Conservation (phyloP, 179 eudicot genomes). For the Silene coronaria region DNA sequence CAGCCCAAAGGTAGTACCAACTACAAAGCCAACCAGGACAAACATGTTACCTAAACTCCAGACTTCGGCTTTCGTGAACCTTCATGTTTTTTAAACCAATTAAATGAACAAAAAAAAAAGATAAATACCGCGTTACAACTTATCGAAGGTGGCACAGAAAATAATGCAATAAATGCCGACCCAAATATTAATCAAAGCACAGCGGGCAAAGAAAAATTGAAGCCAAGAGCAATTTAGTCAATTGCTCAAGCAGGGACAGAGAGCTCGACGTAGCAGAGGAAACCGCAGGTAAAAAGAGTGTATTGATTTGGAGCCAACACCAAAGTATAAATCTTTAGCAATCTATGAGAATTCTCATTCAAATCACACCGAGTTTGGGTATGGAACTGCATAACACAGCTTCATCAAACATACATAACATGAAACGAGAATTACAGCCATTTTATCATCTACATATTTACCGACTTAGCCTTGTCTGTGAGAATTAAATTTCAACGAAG, state of each 20-base stretch:
- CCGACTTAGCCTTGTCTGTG: neutral
- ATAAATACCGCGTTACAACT: neutral
- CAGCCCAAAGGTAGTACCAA: too few relatives aligned
- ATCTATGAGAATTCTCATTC: neutral
- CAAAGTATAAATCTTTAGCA: neutral
- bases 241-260: too few relatives aligned
- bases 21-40: too few relatives aligned
- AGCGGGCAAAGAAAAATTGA: too few relatives aligned
- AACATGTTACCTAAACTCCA: too few relatives aligned
- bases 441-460: slow-evolving; percentile 1
- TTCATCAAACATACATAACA: slow-evolving; percentile 2
- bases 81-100: neutral
- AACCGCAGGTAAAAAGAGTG: too few relatives aligned
- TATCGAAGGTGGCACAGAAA: neutral
- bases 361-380: neutral
- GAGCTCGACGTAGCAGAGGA: too few relatives aligned
- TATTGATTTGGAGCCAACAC: too few relatives aligned
- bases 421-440: neutral
- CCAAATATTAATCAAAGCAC: too few relatives aligned
- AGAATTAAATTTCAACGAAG: neutral
- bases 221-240: too few relatives aligned
- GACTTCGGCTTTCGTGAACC: neutral
- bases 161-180: neutral
- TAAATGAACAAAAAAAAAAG: too few relatives aligned
- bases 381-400: neutral